These are phyloP conservation scores for Aspergillus tubingensis DNA, from an alignment of 2,329 filamentous ascomycete species.

Conservation along the genomic window DNA sequence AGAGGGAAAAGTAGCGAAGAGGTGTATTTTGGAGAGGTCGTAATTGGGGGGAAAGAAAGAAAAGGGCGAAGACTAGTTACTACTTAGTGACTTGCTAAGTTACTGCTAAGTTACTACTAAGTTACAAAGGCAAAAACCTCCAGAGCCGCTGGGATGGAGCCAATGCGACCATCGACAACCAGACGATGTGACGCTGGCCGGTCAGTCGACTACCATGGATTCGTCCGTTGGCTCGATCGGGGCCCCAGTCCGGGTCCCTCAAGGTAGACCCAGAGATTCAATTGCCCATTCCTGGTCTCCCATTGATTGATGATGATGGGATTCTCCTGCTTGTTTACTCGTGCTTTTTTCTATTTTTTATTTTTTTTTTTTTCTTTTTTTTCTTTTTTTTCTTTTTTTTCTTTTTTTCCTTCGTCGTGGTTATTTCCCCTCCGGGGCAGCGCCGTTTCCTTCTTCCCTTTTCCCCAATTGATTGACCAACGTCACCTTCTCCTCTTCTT, in stretches of 20 bases:
- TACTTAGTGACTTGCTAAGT: too few species aligned
- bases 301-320: conserved; percentile 1
- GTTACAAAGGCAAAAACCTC: not conserved
- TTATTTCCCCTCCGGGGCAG: conserved; percentile 5
- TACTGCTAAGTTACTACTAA: too few species aligned
- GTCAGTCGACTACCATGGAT: conserved; percentile 16
- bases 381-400: too few species aligned
- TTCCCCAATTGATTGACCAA: not conserved
- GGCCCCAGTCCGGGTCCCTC: not conserved
- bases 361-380: too few species aligned
- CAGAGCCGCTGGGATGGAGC: conserved; percentile 20
- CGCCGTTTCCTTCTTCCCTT: not conserved
- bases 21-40: not conserved
- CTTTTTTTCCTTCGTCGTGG: not conserved
- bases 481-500: conserved; percentile 7
- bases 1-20: not conserved
- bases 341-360: too few species aligned
- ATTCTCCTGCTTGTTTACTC: not conserved
- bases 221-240: not conserved
- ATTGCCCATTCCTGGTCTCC: not conserved
- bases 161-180: conserved; percentile 37
- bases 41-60: conserved; percentile 2
- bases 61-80: not conserved
- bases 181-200: conserved; percentile 38
- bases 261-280: not conserved